Percentiles rank a stretch among this genome's conserved stretches.
These are phyloP conservation scores for Aspergillus flavus DNA, from an alignment of 2,329 filamentous ascomycete genomes.

Conservation along the genomic window DNA sequence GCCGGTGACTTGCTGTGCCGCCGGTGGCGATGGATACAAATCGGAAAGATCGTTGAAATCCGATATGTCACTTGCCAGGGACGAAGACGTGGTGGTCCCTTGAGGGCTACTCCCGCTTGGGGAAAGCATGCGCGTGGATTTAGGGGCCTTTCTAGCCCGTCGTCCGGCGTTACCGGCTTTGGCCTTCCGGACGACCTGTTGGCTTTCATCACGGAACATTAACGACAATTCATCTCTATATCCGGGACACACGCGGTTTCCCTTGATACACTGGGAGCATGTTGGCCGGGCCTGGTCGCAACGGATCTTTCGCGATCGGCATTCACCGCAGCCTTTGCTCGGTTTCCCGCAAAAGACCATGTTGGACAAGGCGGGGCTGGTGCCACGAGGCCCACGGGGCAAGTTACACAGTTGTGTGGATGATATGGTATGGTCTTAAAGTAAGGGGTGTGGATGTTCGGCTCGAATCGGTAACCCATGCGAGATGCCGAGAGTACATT, in stretches of 20 bases:
- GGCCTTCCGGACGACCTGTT: slow-evolving; percentile 60
- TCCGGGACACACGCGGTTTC: slow-evolving; percentile 63
- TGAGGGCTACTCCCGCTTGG: slow-evolving; percentile 26
- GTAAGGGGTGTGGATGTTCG: neutral
- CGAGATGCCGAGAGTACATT: slow-evolving; percentile 6
- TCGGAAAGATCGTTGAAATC: slow-evolving; percentile 26
- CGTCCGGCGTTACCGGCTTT: slow-evolving; percentile 12
- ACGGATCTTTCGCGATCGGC: slow-evolving; percentile 47
- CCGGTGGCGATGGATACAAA: slow-evolving; percentile 15
- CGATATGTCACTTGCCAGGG: slow-evolving; percentile 8
- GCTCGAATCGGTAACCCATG: slow-evolving; percentile 15
- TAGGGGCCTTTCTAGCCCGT: slow-evolving; percentile 13
- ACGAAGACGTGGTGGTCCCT: slow-evolving; percentile 1
- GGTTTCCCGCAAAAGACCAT: slow-evolving; percentile 50
- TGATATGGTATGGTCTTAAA: neutral
- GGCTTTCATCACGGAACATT: slow-evolving; percentile 69
- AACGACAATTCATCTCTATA: slow-evolving; percentile 66
- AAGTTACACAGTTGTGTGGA: neutral
- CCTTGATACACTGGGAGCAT: slow-evolving; percentile 65
- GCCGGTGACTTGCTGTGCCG: slow-evolving; percentile 13
- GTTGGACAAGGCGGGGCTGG: slow-evolving; percentile 13
- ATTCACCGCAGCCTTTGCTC: slow-evolving; percentile 49
- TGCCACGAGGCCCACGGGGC: neutral
- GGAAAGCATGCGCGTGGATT: slow-evolving; percentile 22
- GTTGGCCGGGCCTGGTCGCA: slow-evolving; percentile 64